Evolutionary conservation across 75 land plant genomes (phyloP), one percentile per base, ranked within the genome.

Genomic region (Picea sitchensis): DNA sequence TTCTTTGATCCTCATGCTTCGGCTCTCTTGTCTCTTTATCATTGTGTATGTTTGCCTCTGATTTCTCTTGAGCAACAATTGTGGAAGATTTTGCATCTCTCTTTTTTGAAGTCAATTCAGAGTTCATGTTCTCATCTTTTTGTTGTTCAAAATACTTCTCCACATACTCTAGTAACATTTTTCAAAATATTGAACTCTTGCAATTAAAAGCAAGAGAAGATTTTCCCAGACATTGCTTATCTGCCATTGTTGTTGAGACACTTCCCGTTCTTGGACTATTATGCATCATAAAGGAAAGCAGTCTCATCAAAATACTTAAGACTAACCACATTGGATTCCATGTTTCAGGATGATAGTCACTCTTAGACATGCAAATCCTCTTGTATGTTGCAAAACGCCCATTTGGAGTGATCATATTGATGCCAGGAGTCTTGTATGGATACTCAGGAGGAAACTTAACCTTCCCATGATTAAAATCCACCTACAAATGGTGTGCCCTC

Each of bases 301-400:
- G 92, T 61, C 99, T 96, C 3, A 89, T 92, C 14, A 96, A 88
- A 62, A 96, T 96, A 88, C 99, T 96, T 83, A 96, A 92, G 7
- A 94, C 99, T 44, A 96, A 96, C 99, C 99, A 96, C 92, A 96
- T 96, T 14, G 99, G 99, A 82, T 96, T 96, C 99, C 99, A 96
- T 31, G 89, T 86, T 75, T 96, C 99, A 77, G 99, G 99, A 89
- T 96, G 99, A 91, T 91, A 96, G 78, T 96, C 99, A 87, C 99
- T 96, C 95, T 94, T 96, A 5, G 99, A 96, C 82, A 96, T 84
- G 90, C 99, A 96, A 60, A 96, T 88, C 77, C 83, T 90, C 81
- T 89, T 94, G 54, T 96, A 88, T 13, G 97, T 89, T 69, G 92
- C 90, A 83, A 96, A 96, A 36, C 99, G 84, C 6, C 99, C 99